Evolutionary conservation across 225 moss, liverwort and hornwort genomes (phyloP), one percentile per base, ranked within the genome.

Genomic region (Physcomitrellopsis africana): DNA sequence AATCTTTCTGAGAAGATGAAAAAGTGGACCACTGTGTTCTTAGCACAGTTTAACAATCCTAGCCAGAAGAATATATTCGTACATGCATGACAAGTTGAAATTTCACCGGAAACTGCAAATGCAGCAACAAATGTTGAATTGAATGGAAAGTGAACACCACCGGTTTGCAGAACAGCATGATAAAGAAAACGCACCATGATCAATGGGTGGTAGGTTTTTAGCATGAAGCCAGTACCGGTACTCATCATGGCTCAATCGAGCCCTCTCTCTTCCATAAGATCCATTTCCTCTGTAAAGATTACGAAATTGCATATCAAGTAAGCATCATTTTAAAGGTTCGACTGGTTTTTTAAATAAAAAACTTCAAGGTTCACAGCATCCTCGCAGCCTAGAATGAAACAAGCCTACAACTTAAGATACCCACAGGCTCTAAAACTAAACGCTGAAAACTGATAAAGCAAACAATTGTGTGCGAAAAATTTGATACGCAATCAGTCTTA

Each of bases 191-290:
- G 22, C 70, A 90, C 90, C 87, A 16, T 76, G 61, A 19, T 37
- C 27, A 66, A 46, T 62, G 8, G 86, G 82, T 17, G 72, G 68
- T 73, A 76, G 79, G 20, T 59, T 79, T 64, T 64, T 66, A 59
- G 91, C 84, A 65, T 60, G 64, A 52, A 84, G 80, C 91, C 91
- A 91, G 52, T 91, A 63, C 1, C 91, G 80, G 43, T 88, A 60
- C 67, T 88, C 84, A 37, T 84, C 87, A 13, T 12, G 60, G 51
- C 78, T 70, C 63, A 51, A 26, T 10, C 70, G 71, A 16, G 76
- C 61, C 68, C 77, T 77, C 57, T 51, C 70, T 62, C 71, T 70
- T 17, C 32, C 32, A 46, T 71, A 49, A 6, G 48, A 13, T 7
- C 15, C 27, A 45, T 46, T 23, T 41, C 65, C 24, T 65, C 65